Evolutionary conservation across 202 grass and related monocot species (phyloP).

Genomic region (Panicum hallii): DNA sequence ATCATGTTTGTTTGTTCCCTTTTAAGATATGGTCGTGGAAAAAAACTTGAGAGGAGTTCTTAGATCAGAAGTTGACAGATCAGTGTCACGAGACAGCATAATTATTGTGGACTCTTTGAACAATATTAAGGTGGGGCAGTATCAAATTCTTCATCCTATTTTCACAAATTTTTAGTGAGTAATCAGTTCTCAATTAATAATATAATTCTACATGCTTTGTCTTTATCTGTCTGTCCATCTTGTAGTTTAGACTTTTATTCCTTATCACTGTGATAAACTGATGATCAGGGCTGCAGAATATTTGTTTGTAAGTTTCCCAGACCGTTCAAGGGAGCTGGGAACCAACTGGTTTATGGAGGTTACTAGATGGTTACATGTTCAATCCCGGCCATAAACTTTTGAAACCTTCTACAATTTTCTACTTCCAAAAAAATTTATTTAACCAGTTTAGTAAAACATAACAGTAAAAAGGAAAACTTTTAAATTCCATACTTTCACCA

Average conservation of each 20-base stretch:
- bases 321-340: background rate
- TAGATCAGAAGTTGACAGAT: slow-evolving; percentile 96
- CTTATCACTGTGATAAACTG: background rate
- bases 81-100: slow-evolving; percentile 77
- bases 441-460: background rate
- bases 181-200: background rate
- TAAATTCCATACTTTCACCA: background rate
- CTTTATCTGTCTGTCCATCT: background rate
- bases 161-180: background rate
- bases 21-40: slow-evolving; percentile 86
- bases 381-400: background rate
- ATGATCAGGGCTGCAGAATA: background rate
- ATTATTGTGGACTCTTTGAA: slow-evolving; percentile 91
- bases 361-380: background rate
- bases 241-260: slow-evolving; percentile 12
- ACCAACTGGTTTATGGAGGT: background rate
- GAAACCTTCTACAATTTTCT: background rate
- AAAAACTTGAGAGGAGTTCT: slow-evolving; percentile 93
- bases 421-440: background rate
- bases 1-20: slow-evolving; percentile 7
- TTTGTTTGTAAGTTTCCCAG: background rate
- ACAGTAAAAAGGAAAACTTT: background rate
- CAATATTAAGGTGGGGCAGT: slow-evolving; percentile 81
- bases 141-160: slow-evolving; percentile 15
- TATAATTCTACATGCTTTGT: background rate